Base-by-base conservation (phyloP, 2,329 filamentous ascomycete species). In the Paramyrothecium sp. region DNA sequence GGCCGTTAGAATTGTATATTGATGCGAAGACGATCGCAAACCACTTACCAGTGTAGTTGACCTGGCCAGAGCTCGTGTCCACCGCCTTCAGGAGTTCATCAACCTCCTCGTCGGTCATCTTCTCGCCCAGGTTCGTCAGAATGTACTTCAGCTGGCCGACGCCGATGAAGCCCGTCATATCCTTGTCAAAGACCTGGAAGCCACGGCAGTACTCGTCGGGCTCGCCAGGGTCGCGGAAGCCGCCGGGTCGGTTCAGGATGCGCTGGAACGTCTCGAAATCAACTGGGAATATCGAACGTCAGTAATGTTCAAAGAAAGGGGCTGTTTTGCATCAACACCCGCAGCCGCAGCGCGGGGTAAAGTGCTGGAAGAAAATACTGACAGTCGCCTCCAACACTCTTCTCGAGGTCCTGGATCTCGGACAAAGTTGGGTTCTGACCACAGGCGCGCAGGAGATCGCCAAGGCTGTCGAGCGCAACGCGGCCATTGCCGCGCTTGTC, bases 111-210 rank as follows among this genome's bases (percentile, higher is more conserved):
- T 99, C 94, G 60, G 90, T 91, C 92, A 99, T 97, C 84, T 98
- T 98, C 88, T 99, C 95, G 69, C 95, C 95, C 68, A 99, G 79
- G 74, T 98, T 98, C 57, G 95, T 99, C 70, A 99, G 79, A 73
- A 99, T 94, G 80, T 99, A 99, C 78, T 96, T 91, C 75, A 99
- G 85, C 80, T 99, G 95, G 58, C 95, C 95, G 63, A 98, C 94
- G 56, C 94, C 95, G 73, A 99, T 98, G 77, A 93, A 97, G 54
- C 95, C 95, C 59, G 92, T 97, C 87, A 97, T 90, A 75, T 99
- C 95, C 80, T 99, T 99, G 79, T 99, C 95, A 69, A 99, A 99
- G 55, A 99, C 95, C 77, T 99, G 95, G 82, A 99, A 99, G 56
- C 95, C 95, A 61, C 94, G 91, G 78, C 94, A 97, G 80, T 99